phyloP scores from a whole-genome alignment of 2,329 filamentous ascomycete species.

The Lachnellula arida region DNA sequence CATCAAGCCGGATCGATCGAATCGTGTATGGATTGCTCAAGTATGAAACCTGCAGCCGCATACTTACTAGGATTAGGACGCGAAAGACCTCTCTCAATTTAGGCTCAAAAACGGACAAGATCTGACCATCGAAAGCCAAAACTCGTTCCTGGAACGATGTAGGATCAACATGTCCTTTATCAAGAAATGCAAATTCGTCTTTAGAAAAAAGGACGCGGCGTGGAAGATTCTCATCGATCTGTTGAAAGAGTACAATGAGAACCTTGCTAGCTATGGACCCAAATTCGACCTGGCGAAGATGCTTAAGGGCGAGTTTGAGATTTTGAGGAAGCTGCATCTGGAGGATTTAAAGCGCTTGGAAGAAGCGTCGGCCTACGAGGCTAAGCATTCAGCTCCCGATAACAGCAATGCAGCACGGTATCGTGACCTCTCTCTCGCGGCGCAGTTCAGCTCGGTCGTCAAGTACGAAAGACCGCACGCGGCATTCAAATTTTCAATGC shows the following conservation, averaged over 20 bases:
- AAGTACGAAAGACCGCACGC: constrained; percentile 22
- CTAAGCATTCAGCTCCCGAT: constrained; percentile 12
- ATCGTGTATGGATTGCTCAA: constrained; percentile 12
- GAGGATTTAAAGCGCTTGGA: constrained; percentile 16
- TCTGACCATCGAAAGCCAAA: constrained; percentile 23
- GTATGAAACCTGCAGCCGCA: background rate
- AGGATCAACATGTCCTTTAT: constrained; percentile 23
- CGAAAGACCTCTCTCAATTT: constrained; percentile 23
- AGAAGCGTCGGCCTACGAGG: constrained; percentile 22
- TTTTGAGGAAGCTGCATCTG: constrained; percentile 19
- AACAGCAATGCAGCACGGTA: constrained; percentile 10
- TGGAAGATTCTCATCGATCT: constrained; percentile 21
- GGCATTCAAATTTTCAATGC: constrained; percentile 24
- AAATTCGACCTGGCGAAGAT: constrained; percentile 18
- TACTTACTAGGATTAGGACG: constrained; percentile 10
- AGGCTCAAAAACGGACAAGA: constrained; percentile 18
- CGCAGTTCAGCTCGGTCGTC: constrained; percentile 23
- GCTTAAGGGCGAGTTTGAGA: constrained; percentile 21
- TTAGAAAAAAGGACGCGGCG: constrained; percentile 19
- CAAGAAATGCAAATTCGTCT: constrained; percentile 23
- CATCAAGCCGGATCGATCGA: constrained; percentile 20
- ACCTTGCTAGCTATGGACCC: constrained; percentile 18
- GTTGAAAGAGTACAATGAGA: constrained; percentile 21
- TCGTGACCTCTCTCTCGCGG: constrained; percentile 19
- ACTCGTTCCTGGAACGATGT: constrained; percentile 22